Percentiles rank a stretch among this genome's conserved stretches.
These are phyloP conservation scores for Dalbergia cultrata DNA, from an alignment of 306 rosid species.

Conservation along the genomic window DNA sequence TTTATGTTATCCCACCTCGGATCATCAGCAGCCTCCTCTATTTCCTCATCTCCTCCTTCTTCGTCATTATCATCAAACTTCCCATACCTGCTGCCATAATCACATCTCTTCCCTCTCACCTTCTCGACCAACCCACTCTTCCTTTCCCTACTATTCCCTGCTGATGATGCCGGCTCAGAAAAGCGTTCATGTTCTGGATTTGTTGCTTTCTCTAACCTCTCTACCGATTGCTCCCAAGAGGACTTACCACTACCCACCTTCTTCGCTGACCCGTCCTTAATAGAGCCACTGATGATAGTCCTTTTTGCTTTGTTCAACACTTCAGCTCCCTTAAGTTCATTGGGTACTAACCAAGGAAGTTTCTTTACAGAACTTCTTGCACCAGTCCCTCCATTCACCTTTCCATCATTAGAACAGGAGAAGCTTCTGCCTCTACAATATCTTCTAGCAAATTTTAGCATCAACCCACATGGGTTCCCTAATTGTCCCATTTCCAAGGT, in stretches of 20 bases:
- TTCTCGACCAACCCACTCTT: slow-evolving; percentile 44
- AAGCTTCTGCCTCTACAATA: slow-evolving; percentile 53
- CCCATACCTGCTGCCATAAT: slow-evolving; percentile 39
- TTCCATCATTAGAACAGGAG: slow-evolving; percentile 49
- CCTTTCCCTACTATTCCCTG: slow-evolving; percentile 41
- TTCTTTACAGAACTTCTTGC: slow-evolving; percentile 45
- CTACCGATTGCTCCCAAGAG: slow-evolving; percentile 66
- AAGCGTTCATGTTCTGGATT: slow-evolving; percentile 45
- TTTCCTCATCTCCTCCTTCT: slow-evolving; percentile 63
- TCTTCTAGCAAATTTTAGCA: slow-evolving; percentile 52
- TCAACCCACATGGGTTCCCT: slow-evolving; percentile 42
- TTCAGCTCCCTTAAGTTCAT: slow-evolving; percentile 45
- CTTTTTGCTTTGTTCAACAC: slow-evolving; percentile 26
- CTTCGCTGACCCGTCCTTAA: slow-evolving; percentile 51
- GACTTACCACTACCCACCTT: slow-evolving; percentile 51
- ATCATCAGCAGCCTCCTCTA: slow-evolving; percentile 64
- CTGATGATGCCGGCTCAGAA: slow-evolving; percentile 41
- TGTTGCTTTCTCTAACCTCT: slow-evolving; percentile 55
- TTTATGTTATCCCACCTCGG: slow-evolving; percentile 91
- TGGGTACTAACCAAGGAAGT: slow-evolving; percentile 79
- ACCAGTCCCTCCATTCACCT: background rate
- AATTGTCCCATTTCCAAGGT: slow-evolving; percentile 38
- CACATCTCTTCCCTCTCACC: slow-evolving; percentile 50
- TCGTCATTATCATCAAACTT: slow-evolving; percentile 55
- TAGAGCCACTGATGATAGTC: slow-evolving; percentile 44